These are phyloP conservation scores for Wickerhamomyces ciferrii DNA, from an alignment of 805 yeast genomes.

Conservation along the genomic window DNA sequence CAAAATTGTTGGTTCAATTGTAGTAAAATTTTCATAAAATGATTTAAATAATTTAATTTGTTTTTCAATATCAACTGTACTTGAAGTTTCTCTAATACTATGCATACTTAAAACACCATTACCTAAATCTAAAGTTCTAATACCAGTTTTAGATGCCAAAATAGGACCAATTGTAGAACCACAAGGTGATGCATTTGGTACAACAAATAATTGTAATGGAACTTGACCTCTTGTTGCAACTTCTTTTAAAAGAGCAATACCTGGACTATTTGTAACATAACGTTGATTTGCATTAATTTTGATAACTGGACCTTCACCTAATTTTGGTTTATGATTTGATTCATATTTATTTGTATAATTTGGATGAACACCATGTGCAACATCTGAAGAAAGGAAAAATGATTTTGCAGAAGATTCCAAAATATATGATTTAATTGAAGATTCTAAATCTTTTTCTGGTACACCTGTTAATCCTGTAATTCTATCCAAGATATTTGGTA, in stretches of 20 bases:
- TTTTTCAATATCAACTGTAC: conserved; percentile 63
- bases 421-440: conserved; percentile 32
- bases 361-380: conserved; percentile 97
- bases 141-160: conserved; percentile 79
- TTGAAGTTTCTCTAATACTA: conserved; percentile 88
- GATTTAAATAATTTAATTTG: conserved; percentile 57
- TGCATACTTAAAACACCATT: conserved; percentile 94
- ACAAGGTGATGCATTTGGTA: conserved; percentile 87
- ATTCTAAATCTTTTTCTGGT: conserved; percentile 22
- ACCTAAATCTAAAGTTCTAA: conserved; percentile 84
- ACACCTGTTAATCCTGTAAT: conserved; percentile 44
- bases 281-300: conserved; percentile 94
- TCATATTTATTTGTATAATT: conserved; percentile 80
- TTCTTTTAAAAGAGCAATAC: conserved; percentile 70
- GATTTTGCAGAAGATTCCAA: conserved; percentile 67
- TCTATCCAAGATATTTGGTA: conserved; percentile 74
- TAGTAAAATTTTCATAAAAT: conserved; percentile 46
- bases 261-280: conserved; percentile 90
- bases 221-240: conserved; percentile 62
- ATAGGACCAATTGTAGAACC: conserved; percentile 97
- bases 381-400: conserved; percentile 87
- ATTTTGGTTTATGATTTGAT: conserved; percentile 66
- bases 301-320: conserved; percentile 89
- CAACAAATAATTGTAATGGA: conserved; percentile 93
- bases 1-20: conserved; percentile 36